Evolutionary conservation across 2,329 filamentous ascomycete species (phyloP), one percentile per base, ranked within the genome.

Genomic region (Parastagonospora nodorum): DNA sequence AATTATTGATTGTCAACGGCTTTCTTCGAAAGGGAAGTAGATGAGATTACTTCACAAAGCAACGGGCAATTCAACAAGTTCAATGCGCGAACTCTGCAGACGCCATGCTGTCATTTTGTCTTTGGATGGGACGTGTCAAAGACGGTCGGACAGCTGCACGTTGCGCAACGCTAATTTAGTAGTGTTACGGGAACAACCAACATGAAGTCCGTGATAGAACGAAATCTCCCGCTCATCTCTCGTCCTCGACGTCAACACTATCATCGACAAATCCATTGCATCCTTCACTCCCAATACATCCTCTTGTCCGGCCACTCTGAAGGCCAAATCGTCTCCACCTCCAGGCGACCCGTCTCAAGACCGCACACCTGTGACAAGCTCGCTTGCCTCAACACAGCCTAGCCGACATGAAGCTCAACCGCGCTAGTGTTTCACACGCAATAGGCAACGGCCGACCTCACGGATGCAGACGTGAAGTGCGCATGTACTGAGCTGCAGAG

Each of bases 291-390:
- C 12, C 19, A 24, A 24, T 24, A 3, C 19, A 24, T 24, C 19
- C 19, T 24, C 19, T 24, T 5, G 19, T 41, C n/a, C 39, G 8
- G 39, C 14, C 4, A 29, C 32, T 24, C 32, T 57, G 53, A 52
- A 50, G 56, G 45, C 42, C 51, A 32, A 47, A 50, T 46, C 50
- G 62, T 63, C 58, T 60, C 57, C 46, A 24, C 27, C 24, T 36
- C 2, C 14, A 27, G 31, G 42, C 49, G 45, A 50, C 43, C 48
- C 53, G 53, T 59, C 55, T 58, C 55, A 54, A 55, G 49, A 50
- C 49, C 40, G 37, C 46, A n/a, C 45, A 45, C 43, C 48, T 58
- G 54, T 47, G 50, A 60, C 57, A 53, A 35, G 48, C 50, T 42
- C 48, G 45, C 36, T 42, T 47, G 37, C 44, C 54, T 45, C 15